A percentile compares a stretch with the other conserved stretches of the same genome.
Evolutionary conservation across 371 early-diverging fungal genomes (phyloP).

Genomic region (Conidiobolus coronatus): DNA sequence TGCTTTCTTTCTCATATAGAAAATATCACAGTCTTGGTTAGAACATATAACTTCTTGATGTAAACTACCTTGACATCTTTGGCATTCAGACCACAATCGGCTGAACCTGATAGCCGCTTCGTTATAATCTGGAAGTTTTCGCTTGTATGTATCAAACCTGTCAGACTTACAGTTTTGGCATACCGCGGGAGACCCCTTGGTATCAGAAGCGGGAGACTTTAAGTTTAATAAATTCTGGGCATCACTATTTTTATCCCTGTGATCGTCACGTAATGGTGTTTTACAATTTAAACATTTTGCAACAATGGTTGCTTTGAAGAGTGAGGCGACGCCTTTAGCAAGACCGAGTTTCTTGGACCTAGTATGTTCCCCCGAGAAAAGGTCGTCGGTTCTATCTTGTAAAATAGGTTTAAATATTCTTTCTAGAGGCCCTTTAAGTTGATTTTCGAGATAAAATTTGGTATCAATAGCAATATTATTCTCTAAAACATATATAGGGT

Average conservation of each 20-base stretch:
- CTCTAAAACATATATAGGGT: constrained; percentile 97
- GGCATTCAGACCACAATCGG: constrained; percentile 97
- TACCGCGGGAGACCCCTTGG: constrained; percentile 45
- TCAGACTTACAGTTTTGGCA: constrained; percentile 60
- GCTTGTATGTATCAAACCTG: constrained; percentile 54
- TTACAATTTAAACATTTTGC: constrained; percentile 91
- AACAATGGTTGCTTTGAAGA: constrained; percentile 80
- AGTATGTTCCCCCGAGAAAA: constrained; percentile 83
- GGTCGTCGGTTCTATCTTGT: constrained; percentile 61
- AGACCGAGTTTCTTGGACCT: constrained; percentile 18
- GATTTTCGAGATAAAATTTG: constrained; percentile 97
- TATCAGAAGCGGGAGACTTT: no score
- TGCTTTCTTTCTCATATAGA: constrained; percentile 97
- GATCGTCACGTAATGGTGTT: constrained; percentile 51
- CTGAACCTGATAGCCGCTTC: constrained; percentile 45
- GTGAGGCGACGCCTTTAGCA: constrained; percentile 7
- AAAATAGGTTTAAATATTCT: constrained; percentile 98
- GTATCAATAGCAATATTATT: constrained; percentile 98
- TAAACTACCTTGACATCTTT: constrained; percentile 92
- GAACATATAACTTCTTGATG: constrained; percentile 96
- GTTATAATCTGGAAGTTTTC: constrained; percentile 6
- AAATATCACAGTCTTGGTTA: constrained; percentile 96
- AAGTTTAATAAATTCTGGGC: no score
- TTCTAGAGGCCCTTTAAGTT: constrained; percentile 88
- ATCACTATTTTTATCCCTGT: no score